phyloP scores from a whole-genome alignment of 176 grass and related monocot genomes.

The Raddia guianensis region DNA sequence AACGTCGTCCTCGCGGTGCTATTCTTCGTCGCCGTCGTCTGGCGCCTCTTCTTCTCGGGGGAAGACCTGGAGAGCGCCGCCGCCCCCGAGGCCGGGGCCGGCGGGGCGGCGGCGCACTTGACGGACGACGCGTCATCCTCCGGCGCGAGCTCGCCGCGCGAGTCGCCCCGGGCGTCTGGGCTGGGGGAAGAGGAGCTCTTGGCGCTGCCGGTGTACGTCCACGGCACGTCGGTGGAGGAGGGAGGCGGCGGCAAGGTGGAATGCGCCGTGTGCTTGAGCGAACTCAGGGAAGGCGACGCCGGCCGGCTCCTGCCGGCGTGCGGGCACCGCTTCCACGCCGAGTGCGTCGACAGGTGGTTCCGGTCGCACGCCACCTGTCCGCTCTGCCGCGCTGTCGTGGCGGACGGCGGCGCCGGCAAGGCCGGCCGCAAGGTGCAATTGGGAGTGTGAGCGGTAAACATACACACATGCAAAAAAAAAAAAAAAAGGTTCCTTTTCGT shows the following conservation, averaged over 20 bases:
- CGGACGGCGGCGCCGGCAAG: slow-evolving; percentile 3
- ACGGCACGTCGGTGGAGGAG: slow-evolving; percentile 16
- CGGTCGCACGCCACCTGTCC: slow-evolving; percentile 50
- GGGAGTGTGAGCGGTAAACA: not conserved
- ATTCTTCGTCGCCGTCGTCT: slow-evolving; percentile 44
- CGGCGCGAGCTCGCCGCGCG: slow-evolving; percentile 33
- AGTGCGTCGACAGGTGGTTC: slow-evolving; percentile 71
- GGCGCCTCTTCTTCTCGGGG: slow-evolving; percentile 50
- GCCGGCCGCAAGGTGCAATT: not conserved
- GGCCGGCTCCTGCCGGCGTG: slow-evolving; percentile 56
- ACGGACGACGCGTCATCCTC: not conserved
- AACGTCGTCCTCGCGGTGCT: slow-evolving; percentile 43
- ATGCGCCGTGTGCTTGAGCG: slow-evolving; percentile 63
- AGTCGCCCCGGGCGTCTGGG: slow-evolving; percentile 22
- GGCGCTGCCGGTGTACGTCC: slow-evolving; percentile 57
- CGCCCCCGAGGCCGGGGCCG: not conserved
- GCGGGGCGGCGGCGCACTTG: not conserved
- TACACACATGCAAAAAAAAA: not conserved
- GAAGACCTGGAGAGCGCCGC: not conserved
- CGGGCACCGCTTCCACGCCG: slow-evolving; percentile 54
- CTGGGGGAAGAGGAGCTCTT: slow-evolving; percentile 33
- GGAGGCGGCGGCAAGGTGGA: slow-evolving; percentile 41
- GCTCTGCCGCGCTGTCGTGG: slow-evolving; percentile 48
- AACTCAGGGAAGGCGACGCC: slow-evolving; percentile 48
- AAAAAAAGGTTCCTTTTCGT: not conserved